Evolutionary conservation across 371 early-diverging fungal species (phyloP).

Genomic region (Lichtheimia hyalospora): DNA sequence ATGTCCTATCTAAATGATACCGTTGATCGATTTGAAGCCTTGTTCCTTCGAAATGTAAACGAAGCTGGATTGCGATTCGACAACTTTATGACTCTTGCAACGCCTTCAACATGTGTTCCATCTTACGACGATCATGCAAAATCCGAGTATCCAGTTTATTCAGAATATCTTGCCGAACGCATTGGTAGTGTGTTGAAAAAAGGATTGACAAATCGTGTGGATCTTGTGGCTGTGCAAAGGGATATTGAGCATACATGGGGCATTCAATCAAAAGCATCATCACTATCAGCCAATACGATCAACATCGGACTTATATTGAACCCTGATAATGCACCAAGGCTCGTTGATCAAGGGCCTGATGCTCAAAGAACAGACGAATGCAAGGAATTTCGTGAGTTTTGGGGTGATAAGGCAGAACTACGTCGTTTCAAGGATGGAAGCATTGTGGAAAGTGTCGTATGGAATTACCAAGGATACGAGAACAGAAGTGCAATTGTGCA

Average conservation of each 20-base stretch:
- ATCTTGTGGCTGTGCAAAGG: conserved; percentile 55
- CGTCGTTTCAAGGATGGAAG: conserved; percentile 90
- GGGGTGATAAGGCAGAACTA: conserved; percentile 84
- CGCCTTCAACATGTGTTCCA: conserved; percentile 15
- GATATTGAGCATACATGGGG: conserved; percentile 31
- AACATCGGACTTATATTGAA: conserved; percentile 74
- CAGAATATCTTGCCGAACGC: conserved; percentile 48
- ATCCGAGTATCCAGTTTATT: conserved; percentile 60
- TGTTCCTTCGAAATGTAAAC: conserved; percentile 75
- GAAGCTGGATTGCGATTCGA: conserved; percentile 66
- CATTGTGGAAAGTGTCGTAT: conserved; percentile 82
- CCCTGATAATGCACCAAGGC: conserved; percentile 59
- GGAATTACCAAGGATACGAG: conserved; percentile 72
- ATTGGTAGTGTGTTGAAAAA: conserved; percentile 56
- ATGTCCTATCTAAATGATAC: conserved; percentile 63
- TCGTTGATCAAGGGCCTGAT: conserved; percentile 83
- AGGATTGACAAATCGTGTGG: conserved; percentile 70
- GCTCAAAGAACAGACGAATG: conserved; percentile 62
- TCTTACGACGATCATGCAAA: conserved; percentile 48
- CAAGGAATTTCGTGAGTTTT: conserved; percentile 75
- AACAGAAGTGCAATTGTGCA: conserved; percentile 76
- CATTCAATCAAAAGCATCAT: conserved; percentile 16
- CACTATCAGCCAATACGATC: conserved; percentile 13
- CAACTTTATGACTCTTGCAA: conserved; percentile 45
- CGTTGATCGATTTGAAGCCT: conserved; percentile 68